Evolutionary conservation across 2,329 filamentous ascomycete genomes (phyloP).

Genomic region (Colletotrichum lupini): DNA sequence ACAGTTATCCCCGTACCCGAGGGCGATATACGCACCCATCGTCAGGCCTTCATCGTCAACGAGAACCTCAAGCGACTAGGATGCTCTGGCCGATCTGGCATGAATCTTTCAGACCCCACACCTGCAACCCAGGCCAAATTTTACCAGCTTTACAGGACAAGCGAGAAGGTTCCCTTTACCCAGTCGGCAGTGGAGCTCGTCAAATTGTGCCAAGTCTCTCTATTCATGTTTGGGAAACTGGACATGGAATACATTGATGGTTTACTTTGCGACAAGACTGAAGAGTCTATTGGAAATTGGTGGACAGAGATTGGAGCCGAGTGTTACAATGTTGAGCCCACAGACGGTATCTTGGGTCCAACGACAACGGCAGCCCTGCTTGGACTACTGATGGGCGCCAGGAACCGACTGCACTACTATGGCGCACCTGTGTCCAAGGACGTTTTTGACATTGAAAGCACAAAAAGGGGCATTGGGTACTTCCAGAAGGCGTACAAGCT

Average conservation of each 20-base stretch:
- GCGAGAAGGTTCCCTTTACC: constrained; percentile 82
- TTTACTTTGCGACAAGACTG: constrained; percentile 91
- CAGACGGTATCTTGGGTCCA: constrained; percentile 91
- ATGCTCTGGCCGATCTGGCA: constrained; percentile 88
- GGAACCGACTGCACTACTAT: constrained; percentile 87
- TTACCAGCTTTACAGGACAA: constrained; percentile 87
- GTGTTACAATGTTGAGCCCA: constrained; percentile 91
- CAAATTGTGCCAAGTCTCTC: constrained; percentile 88
- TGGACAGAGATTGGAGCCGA: constrained; percentile 95
- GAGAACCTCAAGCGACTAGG: constrained; percentile 92
- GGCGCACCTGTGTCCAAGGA: constrained; percentile 90
- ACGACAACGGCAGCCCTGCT: constrained; percentile 90
- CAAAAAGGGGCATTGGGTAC: constrained; percentile 84
- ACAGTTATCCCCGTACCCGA: constrained; percentile 92
- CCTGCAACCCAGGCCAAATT: constrained; percentile 91
- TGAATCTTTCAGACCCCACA: constrained; percentile 82
- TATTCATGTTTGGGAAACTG: constrained; percentile 88
- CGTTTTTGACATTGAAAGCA: constrained; percentile 84
- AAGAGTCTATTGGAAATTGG: constrained; percentile 91
- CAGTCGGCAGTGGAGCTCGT: constrained; percentile 88
- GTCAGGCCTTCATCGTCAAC: constrained; percentile 90
- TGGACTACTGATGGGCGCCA: constrained; percentile 87
- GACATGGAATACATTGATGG: constrained; percentile 93
- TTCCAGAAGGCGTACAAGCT: constrained; percentile 93
- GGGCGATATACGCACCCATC: constrained; percentile 83